Conservation (phyloP, 495 filamentous ascomycete species). For the Clavariopsis aquatica region DNA sequence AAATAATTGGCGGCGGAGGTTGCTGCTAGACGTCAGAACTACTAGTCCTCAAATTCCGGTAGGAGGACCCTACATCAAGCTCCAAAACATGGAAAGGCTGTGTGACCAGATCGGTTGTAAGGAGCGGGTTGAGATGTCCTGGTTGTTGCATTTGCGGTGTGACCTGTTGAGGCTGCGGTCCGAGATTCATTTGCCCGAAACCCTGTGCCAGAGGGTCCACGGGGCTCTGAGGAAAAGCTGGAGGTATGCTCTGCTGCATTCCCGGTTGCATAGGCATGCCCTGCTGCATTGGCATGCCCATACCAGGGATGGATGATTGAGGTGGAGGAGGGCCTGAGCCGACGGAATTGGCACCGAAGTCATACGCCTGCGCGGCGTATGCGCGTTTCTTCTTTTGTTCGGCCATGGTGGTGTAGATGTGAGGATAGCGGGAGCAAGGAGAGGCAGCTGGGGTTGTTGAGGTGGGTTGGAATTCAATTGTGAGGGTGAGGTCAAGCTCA, state of each 20-base stretch:
- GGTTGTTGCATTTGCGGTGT: slow-evolving; percentile 47
- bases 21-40: slow-evolving; percentile 43
- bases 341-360: slow-evolving; percentile 87
- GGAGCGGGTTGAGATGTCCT: slow-evolving; percentile 79
- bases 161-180: slow-evolving; percentile 32
- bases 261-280: slow-evolving; percentile 19
- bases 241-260: slow-evolving; percentile 7
- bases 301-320: slow-evolving; percentile 42
- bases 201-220: slow-evolving; percentile 31
- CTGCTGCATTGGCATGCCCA: slow-evolving; percentile 26
- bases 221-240: slow-evolving; percentile 18
- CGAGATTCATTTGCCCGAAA: slow-evolving; percentile 39
- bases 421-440: neutral
- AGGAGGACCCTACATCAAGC: slow-evolving; percentile 54
- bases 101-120: slow-evolving; percentile 84
- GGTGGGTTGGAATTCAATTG: slow-evolving; percentile 3
- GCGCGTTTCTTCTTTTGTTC: slow-evolving; percentile 74
- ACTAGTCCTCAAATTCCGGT: no score
- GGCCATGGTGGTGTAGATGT: slow-evolving; percentile 24
- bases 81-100: slow-evolving; percentile 94
- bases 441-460: slow-evolving; percentile 2
- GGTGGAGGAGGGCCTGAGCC: slow-evolving; percentile 24
- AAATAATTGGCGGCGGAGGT: slow-evolving; percentile 84
- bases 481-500: slow-evolving; percentile 22
- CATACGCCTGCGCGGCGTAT: slow-evolving; percentile 93